Evolutionary conservation across 2,329 filamentous ascomycete species (phyloP).

Genomic region (Fusarium secorum): DNA sequence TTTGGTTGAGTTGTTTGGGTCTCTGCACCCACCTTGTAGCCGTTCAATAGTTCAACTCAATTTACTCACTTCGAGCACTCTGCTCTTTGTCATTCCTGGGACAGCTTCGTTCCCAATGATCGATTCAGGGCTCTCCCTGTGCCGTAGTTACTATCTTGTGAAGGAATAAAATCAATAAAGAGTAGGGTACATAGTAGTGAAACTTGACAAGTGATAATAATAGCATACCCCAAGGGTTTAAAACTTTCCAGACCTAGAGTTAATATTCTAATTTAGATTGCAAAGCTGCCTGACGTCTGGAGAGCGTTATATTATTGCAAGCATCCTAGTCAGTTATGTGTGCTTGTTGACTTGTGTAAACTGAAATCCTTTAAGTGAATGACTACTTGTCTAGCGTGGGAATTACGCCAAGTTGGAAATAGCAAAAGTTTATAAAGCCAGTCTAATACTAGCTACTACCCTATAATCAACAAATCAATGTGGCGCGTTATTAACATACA

Average conservation of each 20-base stretch:
- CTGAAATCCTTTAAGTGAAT: background rate
- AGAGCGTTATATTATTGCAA: background rate
- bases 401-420: accelerated
- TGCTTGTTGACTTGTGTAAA: background rate
- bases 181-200: background rate
- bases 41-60: background rate
- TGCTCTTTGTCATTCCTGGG: background rate
- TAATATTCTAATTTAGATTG: background rate
- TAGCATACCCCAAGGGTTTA: accelerated
- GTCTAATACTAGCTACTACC: background rate
- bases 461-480: background rate
- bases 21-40: background rate
- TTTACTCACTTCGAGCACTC: background rate
- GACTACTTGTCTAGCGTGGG: background rate
- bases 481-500: accelerated
- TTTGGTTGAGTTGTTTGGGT: no score
- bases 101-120: background rate
- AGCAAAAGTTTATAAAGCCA: background rate
- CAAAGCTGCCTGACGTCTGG: background rate
- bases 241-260: background rate
- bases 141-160: background rate
- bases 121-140: accelerated
- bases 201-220: accelerated
- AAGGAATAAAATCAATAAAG: background rate
- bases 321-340: background rate